Conservation (phyloP, 192 early-diverging fungal species). For the Blastocladiella britannica region DNA sequence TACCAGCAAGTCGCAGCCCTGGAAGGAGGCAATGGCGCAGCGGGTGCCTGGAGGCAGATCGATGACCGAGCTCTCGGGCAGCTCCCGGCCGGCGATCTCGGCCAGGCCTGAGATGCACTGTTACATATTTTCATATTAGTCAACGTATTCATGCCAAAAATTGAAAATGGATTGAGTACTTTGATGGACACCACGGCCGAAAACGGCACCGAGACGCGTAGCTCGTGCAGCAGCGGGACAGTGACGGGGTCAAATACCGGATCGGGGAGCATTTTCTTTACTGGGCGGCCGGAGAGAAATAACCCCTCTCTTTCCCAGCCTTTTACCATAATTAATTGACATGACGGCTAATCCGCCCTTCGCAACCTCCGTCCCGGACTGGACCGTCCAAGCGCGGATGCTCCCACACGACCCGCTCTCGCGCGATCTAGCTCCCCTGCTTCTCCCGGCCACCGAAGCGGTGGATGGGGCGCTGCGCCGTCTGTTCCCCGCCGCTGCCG, state of each 20-base stretch:
- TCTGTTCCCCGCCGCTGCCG: too few relatives aligned
- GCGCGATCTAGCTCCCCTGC: too few relatives aligned
- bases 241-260: not conserved
- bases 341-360: too few relatives aligned
- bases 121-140: not conserved
- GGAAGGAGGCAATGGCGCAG: not conserved
- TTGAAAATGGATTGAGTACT: not conserved
- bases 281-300: not conserved
- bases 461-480: too few relatives aligned
- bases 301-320: too few relatives aligned
- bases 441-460: too few relatives aligned
- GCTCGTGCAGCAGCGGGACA: not conserved
- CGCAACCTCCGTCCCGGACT: too few relatives aligned
- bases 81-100: not conserved
- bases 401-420: too few relatives aligned
- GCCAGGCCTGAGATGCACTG: not conserved
- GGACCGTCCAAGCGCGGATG: too few relatives aligned
- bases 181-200: not conserved
- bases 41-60: not conserved
- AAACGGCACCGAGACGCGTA: not conserved
- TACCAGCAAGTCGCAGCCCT: not conserved
- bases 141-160: not conserved
- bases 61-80: not conserved
- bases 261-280: not conserved
- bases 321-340: too few relatives aligned